Base-by-base conservation (phyloP, 2,329 filamentous ascomycete genomes). In the Aspergillus neoniger region DNA sequence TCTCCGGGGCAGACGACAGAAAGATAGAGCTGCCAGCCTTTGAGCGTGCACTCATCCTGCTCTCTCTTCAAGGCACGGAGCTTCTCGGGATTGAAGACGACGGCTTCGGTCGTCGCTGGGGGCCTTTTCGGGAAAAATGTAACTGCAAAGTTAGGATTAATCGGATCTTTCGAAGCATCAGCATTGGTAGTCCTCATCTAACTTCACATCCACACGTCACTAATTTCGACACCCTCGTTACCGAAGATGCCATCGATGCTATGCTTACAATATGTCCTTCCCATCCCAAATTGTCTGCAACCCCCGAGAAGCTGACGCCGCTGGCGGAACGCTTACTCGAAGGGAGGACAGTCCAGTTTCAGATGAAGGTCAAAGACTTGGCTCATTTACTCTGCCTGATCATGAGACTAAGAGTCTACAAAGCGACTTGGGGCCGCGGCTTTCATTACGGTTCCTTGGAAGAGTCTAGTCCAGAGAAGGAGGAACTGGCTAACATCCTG, bases 131-230 rank as follows among this genome's bases (percentile, higher is more conserved):
- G 4, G 38, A 55, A 25, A n/a, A 25, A 0, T 55, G 52, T n/a
- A 55, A 21, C 25, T 55, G 52, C 52, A 14, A 2, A 9, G 9
- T 19, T 15, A 28, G 52, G 10, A 15, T 23, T 28, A 55, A 30
- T 32, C 52, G 52, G 23, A 44, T 55, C 25, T 44, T 55, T 25
- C 52, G 52, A 15, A 47, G 52, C 38, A 55, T 44, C n/a, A n/a
- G 39, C 23, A 4, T 39, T 4, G 14, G 36, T 17, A 8, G 36
- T 52, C 17, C n/a, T 52, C 49, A 52, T 10, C 21, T 17, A 23
- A 12, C 4, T 14, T 32, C 39, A 5, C 6, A 14, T 32, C 3
- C 52, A 44, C 39, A 19, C 14, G 5, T 0, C 23, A 17, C 38
- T 19, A 15, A 12, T 17, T 44, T 15, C 17, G 52, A 44, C 25